phyloP scores from a whole-genome alignment of 148 eudicot genomes.

The Arbutus unedo region DNA sequence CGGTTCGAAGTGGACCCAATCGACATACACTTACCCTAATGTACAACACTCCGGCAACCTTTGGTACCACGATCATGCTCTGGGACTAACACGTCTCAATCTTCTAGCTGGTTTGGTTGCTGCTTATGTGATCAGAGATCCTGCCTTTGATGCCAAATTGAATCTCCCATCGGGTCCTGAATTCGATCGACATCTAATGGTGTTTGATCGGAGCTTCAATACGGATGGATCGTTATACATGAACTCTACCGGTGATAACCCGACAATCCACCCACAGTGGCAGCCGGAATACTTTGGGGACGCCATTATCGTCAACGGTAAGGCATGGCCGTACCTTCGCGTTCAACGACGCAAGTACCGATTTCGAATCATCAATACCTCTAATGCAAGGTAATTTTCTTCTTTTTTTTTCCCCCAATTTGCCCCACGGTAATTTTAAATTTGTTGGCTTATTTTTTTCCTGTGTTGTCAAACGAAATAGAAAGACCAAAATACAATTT shows the following conservation, averaged over 20 bases:
- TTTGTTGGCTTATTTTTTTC: too few relatives aligned
- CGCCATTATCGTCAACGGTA: slow-evolving; percentile 23
- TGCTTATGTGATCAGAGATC: slow-evolving; percentile 13
- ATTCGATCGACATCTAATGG: slow-evolving; percentile 18
- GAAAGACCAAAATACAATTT: too few relatives aligned
- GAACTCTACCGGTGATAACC: slow-evolving; percentile 19
- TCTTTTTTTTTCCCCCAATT: too few relatives aligned
- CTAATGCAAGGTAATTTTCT: slow-evolving; percentile 10
- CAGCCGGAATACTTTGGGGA: slow-evolving; percentile 25
- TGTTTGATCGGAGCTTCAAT: slow-evolving; percentile 19
- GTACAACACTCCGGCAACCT: slow-evolving; percentile 13
- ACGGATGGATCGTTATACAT: slow-evolving; percentile 18
- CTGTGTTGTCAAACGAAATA: too few relatives aligned
- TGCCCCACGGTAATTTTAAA: too few relatives aligned
- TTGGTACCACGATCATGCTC: slow-evolving; percentile 28
- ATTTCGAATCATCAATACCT: slow-evolving; percentile 23
- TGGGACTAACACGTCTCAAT: slow-evolving; percentile 19
- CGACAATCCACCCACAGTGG: slow-evolving; percentile 25
- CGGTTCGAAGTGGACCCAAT: not conserved
- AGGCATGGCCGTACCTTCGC: slow-evolving; percentile 21
- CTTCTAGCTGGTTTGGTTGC: slow-evolving; percentile 22
- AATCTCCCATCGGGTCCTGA: slow-evolving; percentile 12
- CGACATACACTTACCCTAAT: not conserved
- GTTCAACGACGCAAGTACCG: slow-evolving; percentile 16
- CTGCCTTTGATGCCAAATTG: not conserved